Evolutionary conservation across 2,329 filamentous ascomycete species (phyloP), one percentile per base, ranked within the genome.

Genomic region (Aspergillus amoenus): DNA sequence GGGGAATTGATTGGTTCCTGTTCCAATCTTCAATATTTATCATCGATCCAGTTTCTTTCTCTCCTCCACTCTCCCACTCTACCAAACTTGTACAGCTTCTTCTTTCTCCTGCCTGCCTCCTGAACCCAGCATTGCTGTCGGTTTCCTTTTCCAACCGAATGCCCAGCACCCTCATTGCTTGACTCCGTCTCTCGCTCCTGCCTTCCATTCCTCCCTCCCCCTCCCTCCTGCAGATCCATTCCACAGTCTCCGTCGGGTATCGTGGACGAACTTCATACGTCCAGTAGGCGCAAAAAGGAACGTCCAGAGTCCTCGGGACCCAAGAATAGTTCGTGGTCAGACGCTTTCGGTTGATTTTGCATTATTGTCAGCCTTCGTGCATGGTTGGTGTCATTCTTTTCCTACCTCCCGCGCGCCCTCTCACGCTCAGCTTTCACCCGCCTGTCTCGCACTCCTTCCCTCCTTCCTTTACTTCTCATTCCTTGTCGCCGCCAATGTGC

Each of bases 151-250:
- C 13, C 21, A 24, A 30, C 41, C 43, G 22, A 40, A 42, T 18
- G 34, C 47, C 51, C 24, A 30, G 43, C 13, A 13, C 27, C 27
- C 17, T 24, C 27, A 7, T 30, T 18, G 24, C 32, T 27, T 21
- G 18, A n/a, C 43, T 17, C 6, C 18, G n/a, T 27, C 27, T 55
- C 39, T 51, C 27, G 44, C 50, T 49, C 49, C 52, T 51, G 32
- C 54, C 49, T 57, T 39, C 32, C 41, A 56, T 52, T 43, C 42
- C 49, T 53, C 40, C 55, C 27, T 7, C 27, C 42, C 57, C 63
- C 69, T 67, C 66, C 68, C 68, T 72, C 68, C 68, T 71, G 70
- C 64, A 69, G 71, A 73, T 73, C 71, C 71, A 71, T 73, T 73
- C 70, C 63, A 57, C 58, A 52, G 47, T 58, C 58, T 57, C 48